Evolutionary conservation across 176 grass and related monocot species (phyloP).

Genomic region (barley (Hordeum vulgare)): DNA sequence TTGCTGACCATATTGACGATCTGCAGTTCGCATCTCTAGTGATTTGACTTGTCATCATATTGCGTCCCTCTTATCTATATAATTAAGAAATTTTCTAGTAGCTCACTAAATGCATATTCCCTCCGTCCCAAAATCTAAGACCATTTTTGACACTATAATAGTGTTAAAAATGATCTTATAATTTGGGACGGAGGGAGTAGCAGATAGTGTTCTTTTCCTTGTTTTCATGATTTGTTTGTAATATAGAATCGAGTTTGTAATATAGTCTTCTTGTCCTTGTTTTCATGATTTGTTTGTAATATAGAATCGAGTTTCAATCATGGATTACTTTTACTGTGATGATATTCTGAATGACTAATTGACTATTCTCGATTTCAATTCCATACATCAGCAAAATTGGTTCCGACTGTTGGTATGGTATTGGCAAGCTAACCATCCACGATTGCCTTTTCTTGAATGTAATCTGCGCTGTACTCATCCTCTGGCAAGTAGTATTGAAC

Average conservation of each 20-base stretch:
- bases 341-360: neutral
- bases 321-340: neutral
- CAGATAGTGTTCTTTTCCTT: neutral
- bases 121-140: too few relatives aligned
- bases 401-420: neutral
- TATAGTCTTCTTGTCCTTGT: neutral
- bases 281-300: neutral
- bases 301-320: neutral
- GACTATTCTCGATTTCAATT: neutral
- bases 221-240: neutral
- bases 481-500: neutral
- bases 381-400: neutral
- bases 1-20: neutral
- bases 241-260: neutral
- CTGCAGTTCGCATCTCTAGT: neutral
- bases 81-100: neutral
- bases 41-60: neutral
- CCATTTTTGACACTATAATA: too few relatives aligned
- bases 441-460: neutral
- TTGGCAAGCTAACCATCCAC: neutral
- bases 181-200: too few relatives aligned
- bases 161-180: too few relatives aligned
- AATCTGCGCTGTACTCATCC: neutral
- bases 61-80: neutral
- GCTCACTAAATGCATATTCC: neutral